phyloP scores from a whole-genome alignment of 192 early-diverging fungal genomes.

The Helicostylum pulchrum region DNA sequence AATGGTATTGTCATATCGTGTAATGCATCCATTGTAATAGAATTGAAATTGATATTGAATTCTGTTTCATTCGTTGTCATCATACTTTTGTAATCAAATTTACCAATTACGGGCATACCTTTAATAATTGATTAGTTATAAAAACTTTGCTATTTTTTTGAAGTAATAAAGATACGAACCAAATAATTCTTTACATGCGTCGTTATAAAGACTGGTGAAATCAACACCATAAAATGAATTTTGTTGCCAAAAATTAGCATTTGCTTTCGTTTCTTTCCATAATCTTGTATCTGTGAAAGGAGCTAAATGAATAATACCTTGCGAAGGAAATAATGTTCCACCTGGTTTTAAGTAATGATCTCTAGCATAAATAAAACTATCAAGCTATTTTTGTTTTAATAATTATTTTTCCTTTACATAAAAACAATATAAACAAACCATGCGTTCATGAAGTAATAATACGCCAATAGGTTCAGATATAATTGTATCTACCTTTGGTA shows the following conservation, averaged over 20 bases:
- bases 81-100: conserved; percentile 80
- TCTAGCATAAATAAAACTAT: conserved; percentile 80
- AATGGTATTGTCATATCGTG: conserved; percentile 85
- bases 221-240: conserved; percentile 90
- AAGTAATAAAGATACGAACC: conserved; percentile 41
- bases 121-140: not conserved
- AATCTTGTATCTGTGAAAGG: conserved; percentile 74
- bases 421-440: conserved; percentile 51
- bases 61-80: conserved; percentile 58
- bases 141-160: not conserved
- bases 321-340: conserved; percentile 87
- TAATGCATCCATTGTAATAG: conserved; percentile 73
- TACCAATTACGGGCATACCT: conserved; percentile 85
- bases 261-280: conserved; percentile 92
- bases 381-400: conserved; percentile 46
- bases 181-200: conserved; percentile 88
- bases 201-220: conserved; percentile 74
- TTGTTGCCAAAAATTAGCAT: conserved; percentile 78
- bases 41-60: conserved; percentile 77
- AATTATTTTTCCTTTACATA: not conserved
- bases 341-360: conserved; percentile 92
- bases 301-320: conserved; percentile 86
- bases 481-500: conserved; percentile 89
- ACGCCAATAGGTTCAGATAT: conserved; percentile 98
- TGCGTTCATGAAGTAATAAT: conserved; percentile 94